These are phyloP conservation scores for Backusella circina DNA, from an alignment of 192 early-diverging fungal genomes.

Conservation along the genomic window DNA sequence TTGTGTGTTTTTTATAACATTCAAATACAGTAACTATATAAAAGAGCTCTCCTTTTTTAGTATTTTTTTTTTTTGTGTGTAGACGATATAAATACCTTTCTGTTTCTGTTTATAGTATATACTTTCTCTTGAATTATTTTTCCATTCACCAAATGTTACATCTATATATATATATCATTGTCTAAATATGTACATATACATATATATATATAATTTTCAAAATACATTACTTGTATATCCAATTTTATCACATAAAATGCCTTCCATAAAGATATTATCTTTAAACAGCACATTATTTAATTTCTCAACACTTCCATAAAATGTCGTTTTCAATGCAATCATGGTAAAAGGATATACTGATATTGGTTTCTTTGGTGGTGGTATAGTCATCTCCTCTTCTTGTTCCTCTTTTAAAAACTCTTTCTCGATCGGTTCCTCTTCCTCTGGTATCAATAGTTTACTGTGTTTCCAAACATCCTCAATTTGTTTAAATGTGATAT, in stretches of 20 bases:
- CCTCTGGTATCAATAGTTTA: background rate
- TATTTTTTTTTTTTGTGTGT: background rate
- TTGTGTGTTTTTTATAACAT: background rate
- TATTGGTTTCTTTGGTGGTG: background rate
- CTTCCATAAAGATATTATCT: background rate
- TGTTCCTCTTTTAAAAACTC: background rate
- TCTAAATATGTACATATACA: background rate
- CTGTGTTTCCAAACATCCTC: conserved; percentile 52
- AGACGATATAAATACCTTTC: background rate
- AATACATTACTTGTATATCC: background rate
- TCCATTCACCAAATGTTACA: background rate
- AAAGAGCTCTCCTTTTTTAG: background rate
- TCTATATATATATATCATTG: background rate
- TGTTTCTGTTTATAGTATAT: background rate
- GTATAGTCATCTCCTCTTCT: background rate
- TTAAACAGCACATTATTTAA: background rate
- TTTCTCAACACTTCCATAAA: background rate
- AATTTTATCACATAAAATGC: background rate
- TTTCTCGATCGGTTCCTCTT: background rate
- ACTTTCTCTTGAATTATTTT: background rate
- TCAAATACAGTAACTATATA: background rate
- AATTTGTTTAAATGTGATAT: conserved; percentile 66
- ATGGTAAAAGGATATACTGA: background rate
- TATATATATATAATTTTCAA: background rate
- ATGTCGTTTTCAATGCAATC: background rate